These are phyloP conservation scores for Chrysanthemum makinoi DNA, from an alignment of 129 eudicot genomes.

Conservation along the genomic window DNA sequence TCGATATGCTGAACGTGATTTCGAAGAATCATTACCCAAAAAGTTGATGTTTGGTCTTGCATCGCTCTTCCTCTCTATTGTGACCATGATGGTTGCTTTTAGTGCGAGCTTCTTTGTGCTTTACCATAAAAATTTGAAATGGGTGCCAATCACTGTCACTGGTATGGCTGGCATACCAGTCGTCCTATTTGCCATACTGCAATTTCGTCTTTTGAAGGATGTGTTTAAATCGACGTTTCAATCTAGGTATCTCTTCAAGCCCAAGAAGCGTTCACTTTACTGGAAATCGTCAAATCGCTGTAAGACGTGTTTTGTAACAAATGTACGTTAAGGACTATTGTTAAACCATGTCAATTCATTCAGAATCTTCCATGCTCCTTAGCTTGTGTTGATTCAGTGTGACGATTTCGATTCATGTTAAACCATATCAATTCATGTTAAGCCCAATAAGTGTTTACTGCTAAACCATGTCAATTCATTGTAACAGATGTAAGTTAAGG, in stretches of 20 bases:
- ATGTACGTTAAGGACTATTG: neutral
- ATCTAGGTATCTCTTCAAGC: constrained; percentile 19
- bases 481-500: neutral
- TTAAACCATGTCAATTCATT: too few species aligned
- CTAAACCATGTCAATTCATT: neutral
- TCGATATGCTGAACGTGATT: constrained; percentile 16
- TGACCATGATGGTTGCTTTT: constrained; percentile 23
- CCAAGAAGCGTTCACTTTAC: constrained; percentile 2
- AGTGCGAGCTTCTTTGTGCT: constrained; percentile 20
- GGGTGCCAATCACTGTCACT: constrained; percentile 1
- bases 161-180: constrained; percentile 22
- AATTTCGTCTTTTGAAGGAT: constrained; percentile 12
- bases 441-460: constrained; percentile 18
- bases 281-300: neutral
- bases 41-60: constrained; percentile 12
- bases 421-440: neutral
- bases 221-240: neutral
- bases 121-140: neutral
- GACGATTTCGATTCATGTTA: too few species aligned
- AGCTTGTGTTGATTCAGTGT: too few species aligned
- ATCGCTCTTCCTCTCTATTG: constrained; percentile 17
- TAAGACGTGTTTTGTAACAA: neutral
- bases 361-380: too few species aligned
- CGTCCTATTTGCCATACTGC: neutral
- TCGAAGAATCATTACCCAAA: constrained; percentile 8